Conservation (phyloP, 2,329 filamentous ascomycete species). For the Alternaria angustiovoidea region DNA sequence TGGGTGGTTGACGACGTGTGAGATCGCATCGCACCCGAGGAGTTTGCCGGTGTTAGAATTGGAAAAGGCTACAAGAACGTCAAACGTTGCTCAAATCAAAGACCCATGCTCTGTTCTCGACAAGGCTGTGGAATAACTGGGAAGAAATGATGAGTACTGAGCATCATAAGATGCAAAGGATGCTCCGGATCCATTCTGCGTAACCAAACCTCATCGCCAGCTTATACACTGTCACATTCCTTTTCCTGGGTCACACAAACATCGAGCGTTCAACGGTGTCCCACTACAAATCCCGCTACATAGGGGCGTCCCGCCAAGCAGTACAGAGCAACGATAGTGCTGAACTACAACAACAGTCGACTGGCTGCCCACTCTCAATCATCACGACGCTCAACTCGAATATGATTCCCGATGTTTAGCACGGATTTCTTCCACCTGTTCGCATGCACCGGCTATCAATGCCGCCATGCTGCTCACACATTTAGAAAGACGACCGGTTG, state of each 20-base stretch:
- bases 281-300: neutral
- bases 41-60: neutral
- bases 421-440: no score
- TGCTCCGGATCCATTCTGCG: neutral
- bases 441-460: no score
- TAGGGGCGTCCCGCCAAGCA: no score
- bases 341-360: neutral
- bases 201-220: neutral
- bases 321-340: neutral
- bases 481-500: neutral
- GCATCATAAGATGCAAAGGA: neutral
- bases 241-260: neutral
- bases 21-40: neutral
- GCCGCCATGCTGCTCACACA: neutral
- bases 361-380: neutral
- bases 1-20: neutral
- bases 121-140: neutral
- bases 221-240: neutral
- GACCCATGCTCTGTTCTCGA: neutral
- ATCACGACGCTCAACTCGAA: neutral
- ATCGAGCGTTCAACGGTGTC: neutral
- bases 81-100: neutral
- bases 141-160: neutral
- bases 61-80: neutral
- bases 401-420: neutral